Evolutionary conservation across 1,284 basidiomycete genomes (phyloP), one percentile per base, ranked within the genome.

Genomic region (Inonotus obliquus): DNA sequence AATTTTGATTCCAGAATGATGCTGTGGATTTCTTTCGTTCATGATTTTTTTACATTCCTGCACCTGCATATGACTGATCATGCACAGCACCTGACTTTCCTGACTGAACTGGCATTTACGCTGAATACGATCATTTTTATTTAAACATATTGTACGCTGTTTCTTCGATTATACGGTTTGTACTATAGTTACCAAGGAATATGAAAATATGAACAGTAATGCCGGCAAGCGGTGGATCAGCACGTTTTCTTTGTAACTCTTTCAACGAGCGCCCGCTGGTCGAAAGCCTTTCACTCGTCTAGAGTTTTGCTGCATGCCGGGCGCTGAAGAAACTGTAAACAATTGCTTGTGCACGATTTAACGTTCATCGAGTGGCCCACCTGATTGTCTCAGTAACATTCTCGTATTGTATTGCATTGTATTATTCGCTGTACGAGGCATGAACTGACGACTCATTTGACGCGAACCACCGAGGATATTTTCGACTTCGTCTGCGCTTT

Each of bases 401-500:
- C 61, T 53, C 49, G 57, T 57, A 27, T 41, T 35, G 21, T 38
- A 63, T 19, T 59, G 61, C 11, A 37, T 49, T 19, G 25, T 27
- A 21, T 53, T 57, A 32, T 63, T 54, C 27, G 53, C 29, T 17
- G 61, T 44, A 25, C 57, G 58, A 17, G 25, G 55, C 37, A 63
- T 57, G 44, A 57, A 64, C 23, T 61, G 63, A 2, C 63, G 54
- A 44, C 56, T 58, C 35, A 67, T 63, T 14, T 65, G 67, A 55
- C 51, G 56, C 1, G 67, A 59, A n/a, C 62, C 69, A 29, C 74
- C 71, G 32, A 89, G 75, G 59, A 89, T 68, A 61, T 81, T 81
- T 68, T 91, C 89, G 10, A 89, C 85, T 68, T 90, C 89, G 53
- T 83, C 81, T 0, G 79, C 79, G 69, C 85, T 88, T 32, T 77